Base-by-base conservation (phyloP, 2,329 filamentous ascomycete species). In the Xylariaceae sp. region DNA sequence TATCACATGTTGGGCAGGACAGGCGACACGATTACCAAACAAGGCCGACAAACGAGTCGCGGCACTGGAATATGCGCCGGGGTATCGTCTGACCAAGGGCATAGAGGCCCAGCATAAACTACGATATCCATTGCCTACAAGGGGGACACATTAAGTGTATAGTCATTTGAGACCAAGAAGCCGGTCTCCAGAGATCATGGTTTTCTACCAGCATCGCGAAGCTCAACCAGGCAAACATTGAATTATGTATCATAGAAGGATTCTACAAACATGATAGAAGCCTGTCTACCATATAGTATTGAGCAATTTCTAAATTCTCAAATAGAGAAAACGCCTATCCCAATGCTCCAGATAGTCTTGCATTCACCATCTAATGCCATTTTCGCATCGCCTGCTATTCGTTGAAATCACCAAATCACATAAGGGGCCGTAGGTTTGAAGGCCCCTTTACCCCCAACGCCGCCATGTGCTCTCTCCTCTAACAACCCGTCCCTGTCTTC, bases 241-340 rank as follows among this genome's bases (percentile, higher is more conserved):
- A n/a, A 45, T 45, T 41, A 9, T 11, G 54, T 48, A 18, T 47
- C 55, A 34, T 48, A 51, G 18, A 17, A 56, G 50, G 15, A 10
- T 47, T 45, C 30, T 51, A 23, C 4, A 50, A 15, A 45, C 30
- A 51, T 51, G 23, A 13, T 10, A 44, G 54, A 52, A 17, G 37
- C 18, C 50, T 10, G 23, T 30, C 45, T 56, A 55, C 18, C 37
- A 41, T 7, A 51, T 49, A 56, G 48, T 56, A 51, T 54, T 30
- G 53, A 41, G 41, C 23, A 49, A 30, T 30, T 30, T 30, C 23
- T 30, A 48, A 41, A 50, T 63, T 55, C 47, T 55, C 65, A 64
- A 64, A 30, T 30, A 30, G 23, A 30, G 23, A 30, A 23, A 69
- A 70, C 68, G 63, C 68, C 68, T 66, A 60, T 66, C 59, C 64